Conservation (phyloP, 257 asterid species). For the Avicennia marina region DNA sequence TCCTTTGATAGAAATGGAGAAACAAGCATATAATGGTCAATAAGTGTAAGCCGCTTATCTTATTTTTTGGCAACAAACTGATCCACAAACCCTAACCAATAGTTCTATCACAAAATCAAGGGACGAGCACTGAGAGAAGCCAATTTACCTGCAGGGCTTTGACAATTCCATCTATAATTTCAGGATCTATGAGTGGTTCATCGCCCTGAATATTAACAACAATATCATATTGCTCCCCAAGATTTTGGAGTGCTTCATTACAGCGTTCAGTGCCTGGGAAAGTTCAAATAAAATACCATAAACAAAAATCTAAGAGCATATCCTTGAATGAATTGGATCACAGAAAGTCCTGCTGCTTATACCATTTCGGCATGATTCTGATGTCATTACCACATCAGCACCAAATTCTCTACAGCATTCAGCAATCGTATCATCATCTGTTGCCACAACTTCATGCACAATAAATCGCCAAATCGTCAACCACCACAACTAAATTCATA, state of each 20-base stretch:
- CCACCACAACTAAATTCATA: too few relatives aligned
- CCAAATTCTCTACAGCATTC: slow-evolving; percentile 90
- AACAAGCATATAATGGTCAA: too few relatives aligned
- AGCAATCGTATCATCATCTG: slow-evolving; percentile 87
- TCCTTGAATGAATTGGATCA: too few relatives aligned
- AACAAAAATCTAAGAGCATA: not conserved
- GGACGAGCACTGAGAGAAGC: not conserved
- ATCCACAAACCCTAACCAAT: not conserved
- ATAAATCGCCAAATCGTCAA: slow-evolving; percentile 1
- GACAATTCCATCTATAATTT: slow-evolving; percentile 78
- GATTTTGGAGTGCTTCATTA: slow-evolving; percentile 73
- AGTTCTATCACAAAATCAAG: not conserved
- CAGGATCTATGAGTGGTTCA: slow-evolving; percentile 95
- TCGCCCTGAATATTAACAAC: slow-evolving; percentile 95
- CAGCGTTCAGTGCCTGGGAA: slow-evolving; percentile 78
- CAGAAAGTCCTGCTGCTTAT: not conserved
- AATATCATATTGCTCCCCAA: slow-evolving; percentile 61
- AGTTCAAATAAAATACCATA: slow-evolving; percentile 5
- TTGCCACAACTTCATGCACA: slow-evolving; percentile 66
- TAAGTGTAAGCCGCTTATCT: too few relatives aligned
- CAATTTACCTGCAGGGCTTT: slow-evolving; percentile 65
- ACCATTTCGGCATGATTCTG: slow-evolving; percentile 88
- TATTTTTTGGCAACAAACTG: not conserved
- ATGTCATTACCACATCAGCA: slow-evolving; percentile 88
- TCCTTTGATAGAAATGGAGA: too few relatives aligned